phyloP scores from a whole-genome alignment of 2,329 filamentous ascomycete genomes.

The Xylaria sp. region DNA sequence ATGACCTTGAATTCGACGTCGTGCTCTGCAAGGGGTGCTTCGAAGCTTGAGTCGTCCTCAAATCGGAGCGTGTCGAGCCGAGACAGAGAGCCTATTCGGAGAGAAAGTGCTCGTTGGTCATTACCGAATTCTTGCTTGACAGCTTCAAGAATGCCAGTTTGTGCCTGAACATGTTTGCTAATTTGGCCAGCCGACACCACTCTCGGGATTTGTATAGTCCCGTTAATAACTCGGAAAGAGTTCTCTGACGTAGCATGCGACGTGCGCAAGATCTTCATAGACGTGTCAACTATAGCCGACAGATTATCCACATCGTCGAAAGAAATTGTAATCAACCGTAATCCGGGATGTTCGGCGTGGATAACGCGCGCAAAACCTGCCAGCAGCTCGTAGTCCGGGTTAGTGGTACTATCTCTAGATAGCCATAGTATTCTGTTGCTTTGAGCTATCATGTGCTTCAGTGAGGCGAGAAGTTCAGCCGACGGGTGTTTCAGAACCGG shows the following conservation, averaged over 20 bases:
- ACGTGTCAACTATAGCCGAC: conserved; percentile 9
- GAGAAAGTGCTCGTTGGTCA: not conserved
- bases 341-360: conserved; percentile 28
- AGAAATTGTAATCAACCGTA: conserved; percentile 30
- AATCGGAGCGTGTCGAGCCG: conserved; percentile 32
- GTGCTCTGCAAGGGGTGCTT: conserved; percentile 17
- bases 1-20: conserved; percentile 34
- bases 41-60: conserved; percentile 26
- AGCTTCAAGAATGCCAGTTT: not conserved
- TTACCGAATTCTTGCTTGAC: conserved; percentile 5
- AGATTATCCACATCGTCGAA: conserved; percentile 22
- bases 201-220: conserved; percentile 20
- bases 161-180: conserved; percentile 26
- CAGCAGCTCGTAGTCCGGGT: conserved; percentile 32
- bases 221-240: conserved; percentile 23
- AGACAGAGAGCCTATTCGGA: conserved; percentile 27
- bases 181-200: conserved; percentile 30
- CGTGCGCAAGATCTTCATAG: conserved; percentile 12
- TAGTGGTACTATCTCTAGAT: conserved; percentile 21
- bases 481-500: conserved; percentile 31
- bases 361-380: conserved; percentile 34
- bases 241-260: conserved; percentile 21
- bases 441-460: conserved; percentile 33
- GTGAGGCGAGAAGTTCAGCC: conserved; percentile 18
- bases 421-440: conserved; percentile 33